Evolutionary conservation across 495 filamentous ascomycete genomes (phyloP), one percentile per base, ranked within the genome.

Genomic region (Aspergillus conjunctus): DNA sequence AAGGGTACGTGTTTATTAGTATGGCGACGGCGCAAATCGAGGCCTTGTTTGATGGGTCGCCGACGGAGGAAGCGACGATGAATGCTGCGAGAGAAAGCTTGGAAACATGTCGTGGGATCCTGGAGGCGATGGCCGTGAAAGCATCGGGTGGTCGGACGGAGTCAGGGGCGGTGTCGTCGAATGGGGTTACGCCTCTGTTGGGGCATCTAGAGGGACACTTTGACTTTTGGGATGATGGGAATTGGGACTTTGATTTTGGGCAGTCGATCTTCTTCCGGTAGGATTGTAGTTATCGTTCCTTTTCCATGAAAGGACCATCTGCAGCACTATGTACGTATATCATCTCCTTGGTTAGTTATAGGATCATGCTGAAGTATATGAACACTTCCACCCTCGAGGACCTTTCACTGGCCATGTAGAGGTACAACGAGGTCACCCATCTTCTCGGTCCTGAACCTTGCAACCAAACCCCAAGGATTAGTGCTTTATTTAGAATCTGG

Each of bases 21-120:
- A 79, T 83, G 73, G 62, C 76, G 34, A 54, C 76, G 48, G 78
- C 73, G 5, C 72, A 80, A 45, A 69, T 62, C 1, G 72, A 78
- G 44, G 75, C 77, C 3, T 69, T 68, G 8, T 68, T 73, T 20
- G 61, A 60, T 0, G 71, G 68, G 12, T 33, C 21, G 1, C 18
- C 68, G 12, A 56, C 52, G 9, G 65, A 75, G 10, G 49, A 70
- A 4, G 60, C 56, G 3, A 60, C 73, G 31, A 51, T 63, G 7
- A 61, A 62, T 7, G 66, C 60, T 32, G 67, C 63, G n/a, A 61
- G 53, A 17, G 68, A 75, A 14, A 67, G 68, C 53, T 59, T 79
- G 14, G 58, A 64, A 15, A 52, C 63, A 15, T 74, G 73, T 45
- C 59, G 67, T 37, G 45, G 65, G 22, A 58, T 76, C 20, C 46